Evolutionary conservation across 495 filamentous ascomycete species (phyloP).

Genomic region (Mytilinidion resinicola): DNA sequence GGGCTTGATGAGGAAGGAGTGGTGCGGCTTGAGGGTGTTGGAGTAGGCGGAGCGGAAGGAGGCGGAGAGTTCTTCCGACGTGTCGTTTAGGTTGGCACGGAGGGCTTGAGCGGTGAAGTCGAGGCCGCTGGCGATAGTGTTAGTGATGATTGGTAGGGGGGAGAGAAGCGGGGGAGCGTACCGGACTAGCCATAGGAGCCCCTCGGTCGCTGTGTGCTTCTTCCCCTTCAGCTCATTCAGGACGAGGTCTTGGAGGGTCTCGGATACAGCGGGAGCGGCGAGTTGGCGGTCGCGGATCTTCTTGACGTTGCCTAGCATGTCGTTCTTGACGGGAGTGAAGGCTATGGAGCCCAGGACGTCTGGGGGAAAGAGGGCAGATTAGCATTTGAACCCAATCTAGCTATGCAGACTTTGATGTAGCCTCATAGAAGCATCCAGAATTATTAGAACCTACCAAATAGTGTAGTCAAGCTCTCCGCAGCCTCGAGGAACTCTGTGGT

Average conservation of each 20-base stretch:
- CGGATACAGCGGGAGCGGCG: constrained; percentile 67
- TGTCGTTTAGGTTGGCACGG: constrained; percentile 61
- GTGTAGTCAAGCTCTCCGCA: constrained; percentile 70
- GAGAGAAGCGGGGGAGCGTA: constrained; percentile 39
- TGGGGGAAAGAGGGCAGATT: constrained; percentile 29
- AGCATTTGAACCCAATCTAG: not conserved
- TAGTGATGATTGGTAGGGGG: not conserved
- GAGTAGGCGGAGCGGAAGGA: constrained; percentile 86
- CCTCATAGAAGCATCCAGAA: too few species aligned
- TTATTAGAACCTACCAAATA: constrained; percentile 71
- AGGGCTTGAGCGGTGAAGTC: constrained; percentile 87
- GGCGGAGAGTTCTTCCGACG: constrained; percentile 63
- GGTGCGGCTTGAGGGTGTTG: constrained; percentile 81
- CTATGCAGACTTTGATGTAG: too few species aligned
- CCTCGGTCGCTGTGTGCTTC: constrained; percentile 80
- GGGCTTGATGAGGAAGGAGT: constrained; percentile 78
- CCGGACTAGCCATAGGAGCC: constrained; percentile 87
- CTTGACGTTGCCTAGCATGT: constrained; percentile 91
- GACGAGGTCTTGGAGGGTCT: constrained; percentile 76
- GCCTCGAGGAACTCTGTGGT: constrained; percentile 91
- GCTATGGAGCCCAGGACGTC: constrained; percentile 76
- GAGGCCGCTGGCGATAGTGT: constrained; percentile 58
- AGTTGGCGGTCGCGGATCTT: constrained; percentile 85
- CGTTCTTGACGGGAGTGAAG: constrained; percentile 81
- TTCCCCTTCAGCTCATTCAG: constrained; percentile 79